These are phyloP conservation scores for Thermomyces lanuginosus DNA, from an alignment of 2,329 filamentous ascomycete genomes.

Conservation along the genomic window DNA sequence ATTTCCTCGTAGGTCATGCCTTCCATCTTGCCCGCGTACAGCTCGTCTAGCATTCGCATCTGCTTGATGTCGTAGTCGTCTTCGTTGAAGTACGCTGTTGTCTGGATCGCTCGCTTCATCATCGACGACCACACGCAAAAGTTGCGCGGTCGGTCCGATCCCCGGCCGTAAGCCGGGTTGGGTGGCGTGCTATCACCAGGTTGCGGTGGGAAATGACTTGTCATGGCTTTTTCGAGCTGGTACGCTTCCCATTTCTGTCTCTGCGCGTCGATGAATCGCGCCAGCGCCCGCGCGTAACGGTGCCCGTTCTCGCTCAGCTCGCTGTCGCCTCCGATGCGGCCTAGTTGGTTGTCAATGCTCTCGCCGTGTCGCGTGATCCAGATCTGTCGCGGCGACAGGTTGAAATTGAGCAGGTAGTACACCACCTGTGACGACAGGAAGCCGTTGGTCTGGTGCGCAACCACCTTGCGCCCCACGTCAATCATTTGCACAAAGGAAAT, in stretches of 20 bases:
- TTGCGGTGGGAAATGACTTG: constrained; percentile 71
- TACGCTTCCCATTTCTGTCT: constrained; percentile 67
- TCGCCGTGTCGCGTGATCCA: constrained; percentile 97
- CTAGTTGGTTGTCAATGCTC: constrained; percentile 69
- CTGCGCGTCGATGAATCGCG: constrained; percentile 69
- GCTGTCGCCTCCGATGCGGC: constrained; percentile 84
- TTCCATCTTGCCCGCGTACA: constrained; percentile 85
- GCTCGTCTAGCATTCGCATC: constrained; percentile 94
- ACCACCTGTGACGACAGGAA: constrained; percentile 87
- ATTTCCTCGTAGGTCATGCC: constrained; percentile 92
- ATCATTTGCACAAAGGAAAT: constrained; percentile 97
- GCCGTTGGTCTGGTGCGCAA: constrained; percentile 76
- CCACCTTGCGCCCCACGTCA: constrained; percentile 85
- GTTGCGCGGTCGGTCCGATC: constrained; percentile 51
- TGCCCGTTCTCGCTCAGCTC: constrained; percentile 65
- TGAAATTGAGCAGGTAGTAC: constrained; percentile 92
- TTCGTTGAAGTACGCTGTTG: constrained; percentile 80
- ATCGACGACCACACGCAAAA: constrained; percentile 99
- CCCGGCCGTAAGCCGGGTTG: constrained; percentile 56
- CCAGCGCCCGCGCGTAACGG: constrained; percentile 61
- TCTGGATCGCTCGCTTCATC: constrained; percentile 78
- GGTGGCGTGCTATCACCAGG: constrained; percentile 87
- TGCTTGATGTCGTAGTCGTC: constrained; percentile 94
- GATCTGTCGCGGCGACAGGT: constrained; percentile 84
- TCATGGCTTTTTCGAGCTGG: constrained; percentile 60